Evolutionary conservation across 441 rosid genomes (phyloP), one percentile per base, ranked within the genome.

Genomic region (Breynia disticha): DNA sequence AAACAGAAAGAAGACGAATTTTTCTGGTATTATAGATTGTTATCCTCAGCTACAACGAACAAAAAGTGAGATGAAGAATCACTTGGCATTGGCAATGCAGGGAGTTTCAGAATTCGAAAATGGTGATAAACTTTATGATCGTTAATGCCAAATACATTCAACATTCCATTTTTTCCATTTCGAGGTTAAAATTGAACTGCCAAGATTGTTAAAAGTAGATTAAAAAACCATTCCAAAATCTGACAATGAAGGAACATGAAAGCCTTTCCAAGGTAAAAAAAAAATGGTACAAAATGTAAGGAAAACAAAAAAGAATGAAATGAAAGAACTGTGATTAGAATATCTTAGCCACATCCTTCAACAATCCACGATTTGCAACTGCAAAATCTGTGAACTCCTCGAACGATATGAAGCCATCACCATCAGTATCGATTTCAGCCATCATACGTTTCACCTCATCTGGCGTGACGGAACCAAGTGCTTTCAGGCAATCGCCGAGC

Each of bases 81-180:
- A 93, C 73, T 71, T 88, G 53, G 97, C 90, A 60, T 64, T 93
- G 63, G 97, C 97, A 7, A 91, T 93, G 97, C 79, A 84, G 9
- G 98, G 98, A 67, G 97, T 88, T 69, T 64, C 93, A 0, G 96
- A 88, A 42, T 59, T 79, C 52, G 98, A 81, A 64, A 90, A 86
- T 0, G 94, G 79, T 35, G 83, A 84, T 44, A 82, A 73, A 56
- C 72, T 79, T 60, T 72, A 76, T 24, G 55, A 77, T 46, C 78
- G 86, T 18, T 86, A 72, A 86, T 46, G 56, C 46, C 18, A 22
- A 11, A 43, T 20, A 16, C 24, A 47, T 28, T 10, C 10, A 32
- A 61, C 56, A 18, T 15, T 50, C 54, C 9, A 41, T 41, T 15
- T 32, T 49, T 48, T 19, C 32, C 52, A 20, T 16, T 38, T 14